phyloP scores from a whole-genome alignment of 306 rosid species.

The Vigna mungo region DNA sequence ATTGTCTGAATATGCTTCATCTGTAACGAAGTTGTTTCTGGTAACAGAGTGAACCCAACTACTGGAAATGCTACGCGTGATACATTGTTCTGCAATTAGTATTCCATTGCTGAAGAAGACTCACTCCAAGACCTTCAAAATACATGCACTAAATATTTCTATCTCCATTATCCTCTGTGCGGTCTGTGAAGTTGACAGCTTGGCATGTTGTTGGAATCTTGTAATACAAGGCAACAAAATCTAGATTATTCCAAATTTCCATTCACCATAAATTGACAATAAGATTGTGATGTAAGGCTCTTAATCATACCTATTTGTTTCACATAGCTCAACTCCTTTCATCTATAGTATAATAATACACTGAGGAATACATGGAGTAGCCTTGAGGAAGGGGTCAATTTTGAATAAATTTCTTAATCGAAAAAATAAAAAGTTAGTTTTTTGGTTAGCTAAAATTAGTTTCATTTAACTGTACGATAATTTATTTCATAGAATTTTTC shows the following conservation, averaged over 20 bases:
- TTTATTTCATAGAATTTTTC: no score
- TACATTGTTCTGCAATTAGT: slow-evolving; percentile 81
- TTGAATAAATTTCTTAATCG: no score
- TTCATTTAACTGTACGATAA: no score
- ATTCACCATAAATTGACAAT: neutral
- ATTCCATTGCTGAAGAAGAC: slow-evolving; percentile 36
- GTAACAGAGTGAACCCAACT: slow-evolving; percentile 77
- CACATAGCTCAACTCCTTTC: slow-evolving; percentile 4
- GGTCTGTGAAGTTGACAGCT: neutral
- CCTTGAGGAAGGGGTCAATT: neutral
- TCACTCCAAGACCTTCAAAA: slow-evolving; percentile 12
- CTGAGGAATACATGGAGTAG: neutral
- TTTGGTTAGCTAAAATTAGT: no score
- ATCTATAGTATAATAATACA: neutral
- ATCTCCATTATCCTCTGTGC: neutral
- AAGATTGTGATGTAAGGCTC: slow-evolving; percentile 6
- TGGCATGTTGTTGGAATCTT: slow-evolving; percentile 3
- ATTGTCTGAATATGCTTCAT: slow-evolving; percentile 34
- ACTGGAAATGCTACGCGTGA: slow-evolving; percentile 94
- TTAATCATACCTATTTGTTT: slow-evolving; percentile 1
- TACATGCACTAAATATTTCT: neutral
- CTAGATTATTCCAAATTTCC: neutral
- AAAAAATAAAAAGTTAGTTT: no score
- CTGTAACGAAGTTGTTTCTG: slow-evolving; percentile 42
- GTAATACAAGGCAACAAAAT: neutral